phyloP scores from a whole-genome alignment of 345 rosid species.

The Barbarea vulgaris region DNA sequence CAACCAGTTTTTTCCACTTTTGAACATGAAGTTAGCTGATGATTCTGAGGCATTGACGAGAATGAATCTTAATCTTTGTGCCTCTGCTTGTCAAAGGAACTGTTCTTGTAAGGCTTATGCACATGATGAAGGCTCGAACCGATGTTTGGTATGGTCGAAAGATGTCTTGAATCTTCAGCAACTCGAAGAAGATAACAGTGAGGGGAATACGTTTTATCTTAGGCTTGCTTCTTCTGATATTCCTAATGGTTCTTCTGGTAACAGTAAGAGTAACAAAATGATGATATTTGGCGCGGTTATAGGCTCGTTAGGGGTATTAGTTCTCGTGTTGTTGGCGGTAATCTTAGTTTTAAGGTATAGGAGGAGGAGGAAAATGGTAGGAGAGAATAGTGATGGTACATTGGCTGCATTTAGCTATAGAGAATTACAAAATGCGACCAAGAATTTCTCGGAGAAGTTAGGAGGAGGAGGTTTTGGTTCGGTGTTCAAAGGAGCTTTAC shows the following conservation, averaged over 20 bases:
- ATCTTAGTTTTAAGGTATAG: slow-evolving; percentile 38
- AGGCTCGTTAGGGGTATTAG: slow-evolving; percentile 41
- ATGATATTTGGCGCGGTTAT: slow-evolving; percentile 46
- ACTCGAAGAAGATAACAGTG: slow-evolving; percentile 38
- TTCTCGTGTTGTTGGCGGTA: slow-evolving; percentile 38
- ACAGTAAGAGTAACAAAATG: slow-evolving; percentile 40
- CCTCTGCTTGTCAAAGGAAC: slow-evolving; percentile 48
- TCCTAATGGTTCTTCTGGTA: slow-evolving; percentile 32
- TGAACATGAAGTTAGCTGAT: slow-evolving; percentile 35
- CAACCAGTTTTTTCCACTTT: slow-evolving; percentile 33
- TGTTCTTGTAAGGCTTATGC: slow-evolving; percentile 79
- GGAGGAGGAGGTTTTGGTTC: slow-evolving; percentile 94
- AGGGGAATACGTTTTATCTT: slow-evolving; percentile 47
- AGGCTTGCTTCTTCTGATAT: slow-evolving; percentile 76
- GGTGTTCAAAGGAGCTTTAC: slow-evolving; percentile 73
- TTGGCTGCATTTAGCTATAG: slow-evolving; percentile 64
- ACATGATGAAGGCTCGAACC: slow-evolving; percentile 33
- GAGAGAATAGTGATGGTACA: slow-evolving; percentile 60
- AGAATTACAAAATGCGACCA: slow-evolving; percentile 68
- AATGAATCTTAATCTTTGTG: slow-evolving; percentile 45
- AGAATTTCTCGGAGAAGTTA: slow-evolving; percentile 71
- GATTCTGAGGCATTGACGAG: slow-evolving; percentile 11
- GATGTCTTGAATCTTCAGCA: slow-evolving; percentile 53
- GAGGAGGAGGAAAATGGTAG: slow-evolving; percentile 36
- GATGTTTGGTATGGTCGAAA: slow-evolving; percentile 58